Conservation (phyloP, 129 eudicot genomes). For the Rutidosis leptorrhynchoides region DNA sequence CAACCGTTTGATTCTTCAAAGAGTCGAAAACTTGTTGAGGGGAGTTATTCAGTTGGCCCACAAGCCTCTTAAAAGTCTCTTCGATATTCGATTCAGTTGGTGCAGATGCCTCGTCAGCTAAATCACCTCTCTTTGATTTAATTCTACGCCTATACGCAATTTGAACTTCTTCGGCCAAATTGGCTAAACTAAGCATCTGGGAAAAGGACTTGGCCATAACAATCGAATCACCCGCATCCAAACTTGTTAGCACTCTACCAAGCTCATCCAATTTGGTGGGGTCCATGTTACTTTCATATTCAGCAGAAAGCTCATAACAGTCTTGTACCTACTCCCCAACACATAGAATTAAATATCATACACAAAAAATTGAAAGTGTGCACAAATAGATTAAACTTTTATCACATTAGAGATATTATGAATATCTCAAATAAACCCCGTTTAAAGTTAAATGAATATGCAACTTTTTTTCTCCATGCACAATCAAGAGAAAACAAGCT, state of each 20-base stretch:
- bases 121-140: conserved; percentile 78
- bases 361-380: neutral
- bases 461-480: no score
- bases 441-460: no score
- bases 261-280: conserved; percentile 87
- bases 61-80: conserved; percentile 88
- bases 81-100: conserved; percentile 94
- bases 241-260: conserved; percentile 75
- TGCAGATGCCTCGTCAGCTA: conserved; percentile 70
- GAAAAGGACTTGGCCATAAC: conserved; percentile 87
- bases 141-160: conserved; percentile 78
- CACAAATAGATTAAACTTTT: no score
- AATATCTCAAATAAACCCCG: no score
- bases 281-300: conserved; percentile 80
- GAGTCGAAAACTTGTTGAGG: conserved; percentile 96
- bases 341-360: conserved; percentile 6
- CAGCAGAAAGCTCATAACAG: conserved; percentile 92
- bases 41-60: conserved; percentile 69
- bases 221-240: conserved; percentile 93
- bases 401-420: no score
- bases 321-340: conserved; percentile 70
- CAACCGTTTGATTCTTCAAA: conserved; percentile 88
- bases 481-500: no score
- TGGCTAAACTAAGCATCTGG: conserved; percentile 97
- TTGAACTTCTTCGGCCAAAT: conserved; percentile 98